phyloP scores from a whole-genome alignment of 2,329 filamentous ascomycete species.

The Aspergillus amoenus region DNA sequence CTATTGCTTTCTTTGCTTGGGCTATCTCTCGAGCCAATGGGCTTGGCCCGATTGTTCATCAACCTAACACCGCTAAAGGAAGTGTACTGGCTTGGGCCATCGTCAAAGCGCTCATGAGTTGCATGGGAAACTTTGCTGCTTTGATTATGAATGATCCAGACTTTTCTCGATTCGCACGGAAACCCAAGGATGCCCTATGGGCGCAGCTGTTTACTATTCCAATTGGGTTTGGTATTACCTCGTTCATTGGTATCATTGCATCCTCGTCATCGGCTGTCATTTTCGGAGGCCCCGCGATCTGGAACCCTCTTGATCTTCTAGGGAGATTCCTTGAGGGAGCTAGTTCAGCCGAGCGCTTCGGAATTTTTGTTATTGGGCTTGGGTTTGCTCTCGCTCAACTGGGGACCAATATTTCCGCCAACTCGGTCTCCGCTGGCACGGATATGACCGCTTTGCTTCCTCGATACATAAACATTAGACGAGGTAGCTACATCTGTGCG shows the following conservation, averaged over 20 bases:
- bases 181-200: conserved; percentile 74
- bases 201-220: conserved; percentile 77
- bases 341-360: conserved; percentile 67
- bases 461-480: conserved; percentile 78
- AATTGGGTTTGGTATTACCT: conserved; percentile 71
- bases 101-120: conserved; percentile 81
- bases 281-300: conserved; percentile 62
- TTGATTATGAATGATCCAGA: conserved; percentile 79
- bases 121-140: conserved; percentile 87
- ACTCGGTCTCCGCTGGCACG: conserved; percentile 78
- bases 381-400: conserved; percentile 78
- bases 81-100: conserved; percentile 76
- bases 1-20: conserved; percentile 85
- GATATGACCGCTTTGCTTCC: conserved; percentile 80
- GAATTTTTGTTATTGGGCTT: conserved; percentile 69
- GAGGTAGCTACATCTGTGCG: conserved; percentile 84
- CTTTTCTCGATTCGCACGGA: conserved; percentile 78
- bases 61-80: conserved; percentile 63
- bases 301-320: conserved; percentile 70
- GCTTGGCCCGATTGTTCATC: conserved; percentile 76
- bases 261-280: conserved; percentile 67
- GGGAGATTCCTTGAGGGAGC: conserved; percentile 68
- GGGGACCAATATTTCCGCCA: conserved; percentile 84
- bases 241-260: conserved; percentile 80
- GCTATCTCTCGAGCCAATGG: conserved; percentile 77